Conservation (phyloP, 177 flowering plant species). For the Vitis hybrid region DNA sequence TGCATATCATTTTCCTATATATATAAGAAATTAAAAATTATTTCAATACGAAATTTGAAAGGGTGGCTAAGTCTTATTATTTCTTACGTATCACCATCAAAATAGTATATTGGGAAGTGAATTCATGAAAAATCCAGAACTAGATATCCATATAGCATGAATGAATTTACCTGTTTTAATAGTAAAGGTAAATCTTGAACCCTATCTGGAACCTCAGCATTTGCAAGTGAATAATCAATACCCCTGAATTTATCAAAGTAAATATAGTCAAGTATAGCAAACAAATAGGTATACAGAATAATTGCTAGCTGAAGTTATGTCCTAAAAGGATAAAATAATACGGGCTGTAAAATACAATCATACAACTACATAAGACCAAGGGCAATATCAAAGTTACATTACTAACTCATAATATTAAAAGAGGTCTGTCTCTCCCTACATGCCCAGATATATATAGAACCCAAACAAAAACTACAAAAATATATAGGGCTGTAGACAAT, state of each 20-base stretch:
- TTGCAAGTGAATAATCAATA: conserved; percentile 60
- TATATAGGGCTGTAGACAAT: too few species aligned
- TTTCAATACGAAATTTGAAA: too few species aligned
- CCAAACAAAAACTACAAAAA: too few species aligned
- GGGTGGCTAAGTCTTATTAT: too few species aligned
- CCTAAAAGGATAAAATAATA: background rate
- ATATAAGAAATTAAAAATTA: too few species aligned
- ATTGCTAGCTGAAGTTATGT: background rate
- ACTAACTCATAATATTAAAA: too few species aligned
- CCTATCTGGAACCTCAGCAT: conserved; percentile 39
- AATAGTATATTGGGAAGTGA: background rate
- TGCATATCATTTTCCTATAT: too few species aligned
- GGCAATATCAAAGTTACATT: too few species aligned
- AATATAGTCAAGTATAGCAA: conserved; percentile 10
- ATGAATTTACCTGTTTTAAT: conserved; percentile 45
- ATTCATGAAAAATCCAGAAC: background rate
- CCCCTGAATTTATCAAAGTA: conserved; percentile 40
- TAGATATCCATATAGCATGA: background rate
- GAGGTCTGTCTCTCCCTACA: too few species aligned
- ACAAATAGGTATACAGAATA: background rate
- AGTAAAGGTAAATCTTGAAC: conserved; percentile 39
- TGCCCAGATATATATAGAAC: too few species aligned
- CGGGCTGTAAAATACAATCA: background rate
- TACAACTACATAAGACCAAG: too few species aligned
- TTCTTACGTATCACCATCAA: background rate